phyloP scores from a whole-genome alignment of 2,329 filamentous ascomycete species.

The Drechslerella coelobrocha region DNA sequence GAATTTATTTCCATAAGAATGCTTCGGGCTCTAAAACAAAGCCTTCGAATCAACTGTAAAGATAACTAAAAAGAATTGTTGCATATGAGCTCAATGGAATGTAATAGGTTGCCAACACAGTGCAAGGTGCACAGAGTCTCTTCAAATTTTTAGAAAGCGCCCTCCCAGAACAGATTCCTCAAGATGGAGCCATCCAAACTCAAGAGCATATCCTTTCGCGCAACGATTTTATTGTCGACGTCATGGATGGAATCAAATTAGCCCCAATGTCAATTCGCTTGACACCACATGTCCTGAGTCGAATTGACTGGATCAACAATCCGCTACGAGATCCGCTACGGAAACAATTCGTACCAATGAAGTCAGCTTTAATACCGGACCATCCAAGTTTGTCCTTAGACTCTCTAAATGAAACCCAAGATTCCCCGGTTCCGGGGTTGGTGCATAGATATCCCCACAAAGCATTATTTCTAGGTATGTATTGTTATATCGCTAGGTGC shows the following conservation, averaged over 20 bases:
- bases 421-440: constrained; percentile 66
- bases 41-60: no score
- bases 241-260: constrained; percentile 63
- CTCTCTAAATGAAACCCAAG: constrained; percentile 66
- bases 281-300: constrained; percentile 68
- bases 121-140: constrained; percentile 63
- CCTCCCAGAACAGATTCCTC: constrained; percentile 64
- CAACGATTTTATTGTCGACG: constrained; percentile 65
- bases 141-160: constrained; percentile 62
- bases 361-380: constrained; percentile 64
- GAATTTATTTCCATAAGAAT: neutral
- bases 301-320: constrained; percentile 67
- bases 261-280: constrained; percentile 69
- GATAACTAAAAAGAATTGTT: no score
- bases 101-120: constrained; percentile 62
- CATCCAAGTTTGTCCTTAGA: constrained; percentile 66
- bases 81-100: constrained; percentile 21
- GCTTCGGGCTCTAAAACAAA: constrained; percentile 19
- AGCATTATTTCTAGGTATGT: constrained; percentile 68
- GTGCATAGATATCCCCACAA: constrained; percentile 72
- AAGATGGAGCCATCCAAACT: constrained; percentile 51
- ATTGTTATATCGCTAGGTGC: no score
- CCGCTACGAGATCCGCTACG: constrained; percentile 68
- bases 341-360: constrained; percentile 67
- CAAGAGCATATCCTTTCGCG: constrained; percentile 60